A percentile compares a stretch with the other conserved stretches of the same genome.
Conservation (phyloP, 768 basidiomycete species). For the Russula dissimulans region DNA sequence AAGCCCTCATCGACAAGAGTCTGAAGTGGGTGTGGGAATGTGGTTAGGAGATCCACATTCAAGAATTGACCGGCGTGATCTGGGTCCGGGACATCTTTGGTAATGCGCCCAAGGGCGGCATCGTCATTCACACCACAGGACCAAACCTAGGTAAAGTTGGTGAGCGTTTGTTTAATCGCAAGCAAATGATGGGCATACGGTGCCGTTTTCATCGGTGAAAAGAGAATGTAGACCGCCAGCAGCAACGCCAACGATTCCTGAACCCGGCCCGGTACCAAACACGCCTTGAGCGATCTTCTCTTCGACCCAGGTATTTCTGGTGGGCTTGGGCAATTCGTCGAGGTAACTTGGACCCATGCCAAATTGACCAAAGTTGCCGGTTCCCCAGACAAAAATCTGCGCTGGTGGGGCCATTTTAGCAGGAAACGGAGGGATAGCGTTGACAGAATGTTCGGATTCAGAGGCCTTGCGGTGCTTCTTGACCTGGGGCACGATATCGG, state of each 20-base stretch:
- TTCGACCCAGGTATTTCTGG: conserved; percentile 68
- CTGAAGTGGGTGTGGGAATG: conserved; percentile 56
- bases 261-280: conserved; percentile 54
- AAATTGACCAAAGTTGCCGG: conserved; percentile 92
- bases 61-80: conserved; percentile 49
- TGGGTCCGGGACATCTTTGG: conserved; percentile 49
- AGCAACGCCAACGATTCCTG: conserved; percentile 74
- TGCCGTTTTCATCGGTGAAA: conserved; percentile 82
- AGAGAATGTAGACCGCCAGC: conserved; percentile 87
- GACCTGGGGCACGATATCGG: background rate
- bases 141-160: conserved; percentile 48
- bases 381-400: conserved; percentile 80
- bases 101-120: conserved; percentile 76
- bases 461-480: conserved; percentile 7
- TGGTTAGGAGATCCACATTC: conserved; percentile 42
- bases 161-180: background rate
- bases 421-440: conserved; percentile 53
- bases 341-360: conserved; percentile 75
- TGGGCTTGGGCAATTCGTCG: conserved; percentile 68
- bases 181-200: conserved; percentile 44
- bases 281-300: conserved; percentile 60
- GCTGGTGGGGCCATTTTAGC: conserved; percentile 52
- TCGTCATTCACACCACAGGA: conserved; percentile 84
- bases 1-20: conserved; percentile 70
- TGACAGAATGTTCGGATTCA: conserved; percentile 28